Evolutionary conservation across 2,329 filamentous ascomycete genomes (phyloP).

Genomic region (Botrytis fabae): DNA sequence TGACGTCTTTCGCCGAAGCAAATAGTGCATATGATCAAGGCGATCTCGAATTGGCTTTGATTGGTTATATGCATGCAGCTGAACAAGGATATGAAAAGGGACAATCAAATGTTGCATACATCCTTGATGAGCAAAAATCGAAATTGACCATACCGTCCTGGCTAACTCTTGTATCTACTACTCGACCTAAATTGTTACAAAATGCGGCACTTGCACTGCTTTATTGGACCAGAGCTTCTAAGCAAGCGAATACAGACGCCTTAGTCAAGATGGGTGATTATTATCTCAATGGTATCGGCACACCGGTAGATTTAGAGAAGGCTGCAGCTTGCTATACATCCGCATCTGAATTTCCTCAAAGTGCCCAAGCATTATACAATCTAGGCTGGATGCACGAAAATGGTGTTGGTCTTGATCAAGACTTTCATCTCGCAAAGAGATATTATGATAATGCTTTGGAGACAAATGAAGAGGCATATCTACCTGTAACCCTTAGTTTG

Average conservation of each 20-base stretch:
- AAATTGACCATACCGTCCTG: slow-evolving; percentile 48
- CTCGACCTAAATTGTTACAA: slow-evolving; percentile 49
- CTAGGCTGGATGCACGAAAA: slow-evolving; percentile 99
- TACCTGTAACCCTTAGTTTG: slow-evolving; percentile 86
- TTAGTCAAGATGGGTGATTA: slow-evolving; percentile 99
- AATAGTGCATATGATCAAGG: slow-evolving; percentile 65
- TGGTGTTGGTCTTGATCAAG: slow-evolving; percentile 85
- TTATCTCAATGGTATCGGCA: slow-evolving; percentile 81
- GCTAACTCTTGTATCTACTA: slow-evolving; percentile 40
- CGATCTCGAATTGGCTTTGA: slow-evolving; percentile 62
- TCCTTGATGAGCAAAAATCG: slow-evolving; percentile 64
- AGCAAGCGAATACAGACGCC: slow-evolving; percentile 89
- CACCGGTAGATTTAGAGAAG: slow-evolving; percentile 71
- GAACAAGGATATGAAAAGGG: slow-evolving; percentile 72
- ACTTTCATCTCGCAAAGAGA: slow-evolving; percentile 94
- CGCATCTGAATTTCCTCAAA: slow-evolving; percentile 86
- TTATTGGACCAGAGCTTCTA: slow-evolving; percentile 93
- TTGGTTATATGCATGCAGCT: slow-evolving; percentile 70
- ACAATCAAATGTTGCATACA: slow-evolving; percentile 71
- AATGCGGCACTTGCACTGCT: slow-evolving; percentile 64
- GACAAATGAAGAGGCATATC: slow-evolving; percentile 89
- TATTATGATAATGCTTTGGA: slow-evolving; percentile 93
- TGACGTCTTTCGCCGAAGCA: slow-evolving; percentile 65
- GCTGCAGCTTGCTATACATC: slow-evolving; percentile 91
- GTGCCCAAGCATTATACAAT: slow-evolving; percentile 94